These are phyloP conservation scores for Comarum palustre DNA, from an alignment of 306 rosid genomes.

Conservation along the genomic window DNA sequence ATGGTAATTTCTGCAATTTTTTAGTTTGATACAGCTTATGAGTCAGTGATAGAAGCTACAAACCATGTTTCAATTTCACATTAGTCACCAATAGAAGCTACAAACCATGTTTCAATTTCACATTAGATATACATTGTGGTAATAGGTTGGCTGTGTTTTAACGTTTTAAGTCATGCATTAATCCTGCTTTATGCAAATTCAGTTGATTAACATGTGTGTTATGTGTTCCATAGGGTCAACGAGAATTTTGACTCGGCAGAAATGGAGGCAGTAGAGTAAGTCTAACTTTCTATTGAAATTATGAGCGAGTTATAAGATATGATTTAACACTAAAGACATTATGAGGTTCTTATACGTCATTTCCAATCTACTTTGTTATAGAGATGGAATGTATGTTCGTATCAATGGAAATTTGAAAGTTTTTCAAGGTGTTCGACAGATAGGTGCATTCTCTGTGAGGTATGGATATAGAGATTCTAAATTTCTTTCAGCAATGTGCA, in stretches of 20 bases:
- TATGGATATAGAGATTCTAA: slow-evolving; percentile 13
- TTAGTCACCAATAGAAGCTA: neutral
- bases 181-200: neutral
- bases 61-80: neutral
- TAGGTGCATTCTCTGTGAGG: slow-evolving; percentile 85
- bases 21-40: neutral
- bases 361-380: slow-evolving; percentile 26
- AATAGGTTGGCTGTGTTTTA: neutral
- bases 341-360: neutral
- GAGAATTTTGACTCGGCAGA: slow-evolving; percentile 66
- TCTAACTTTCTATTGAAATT: slow-evolving; percentile 10
- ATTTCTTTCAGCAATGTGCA: slow-evolving; percentile 2
- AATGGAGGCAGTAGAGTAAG: slow-evolving; percentile 75
- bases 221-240: slow-evolving; percentile 55
- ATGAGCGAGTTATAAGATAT: neutral
- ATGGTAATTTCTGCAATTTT: slow-evolving; percentile 50
- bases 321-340: neutral
- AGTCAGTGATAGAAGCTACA: neutral
- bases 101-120: neutral
- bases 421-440: slow-evolving; percentile 66
- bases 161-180: neutral
- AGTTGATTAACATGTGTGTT: slow-evolving; percentile 10
- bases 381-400: slow-evolving; percentile 61
- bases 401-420: slow-evolving; percentile 77
- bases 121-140: neutral